Conservation (phyloP, 495 filamentous ascomycete species). For the Penicillium dipodomyicola region DNA sequence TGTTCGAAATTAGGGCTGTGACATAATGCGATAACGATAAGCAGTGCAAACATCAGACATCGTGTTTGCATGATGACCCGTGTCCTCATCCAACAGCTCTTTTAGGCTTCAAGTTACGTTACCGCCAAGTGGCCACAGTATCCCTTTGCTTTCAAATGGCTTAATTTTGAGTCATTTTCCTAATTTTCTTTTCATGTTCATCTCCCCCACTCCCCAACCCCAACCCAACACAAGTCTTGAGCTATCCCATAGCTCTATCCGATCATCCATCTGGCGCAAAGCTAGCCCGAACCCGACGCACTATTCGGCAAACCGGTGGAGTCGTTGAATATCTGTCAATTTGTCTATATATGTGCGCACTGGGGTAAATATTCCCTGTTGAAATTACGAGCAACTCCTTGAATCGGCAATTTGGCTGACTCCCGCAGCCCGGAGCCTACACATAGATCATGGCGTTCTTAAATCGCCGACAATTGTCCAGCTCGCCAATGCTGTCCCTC, state of each 20-base stretch:
- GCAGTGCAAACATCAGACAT: conserved; percentile 24
- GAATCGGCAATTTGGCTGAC: conserved; percentile 13
- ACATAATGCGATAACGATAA: conserved; percentile 15
- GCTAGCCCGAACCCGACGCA: conserved; percentile 16
- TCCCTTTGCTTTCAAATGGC: conserved; percentile 27
- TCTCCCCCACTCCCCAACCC: conserved; percentile 1
- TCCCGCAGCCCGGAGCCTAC: conserved; percentile 25
- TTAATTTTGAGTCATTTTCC: conserved; percentile 12
- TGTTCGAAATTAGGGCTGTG: conserved; percentile 14
- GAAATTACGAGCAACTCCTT: background rate
- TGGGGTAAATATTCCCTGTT: background rate
- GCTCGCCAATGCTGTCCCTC: conserved; percentile 40
- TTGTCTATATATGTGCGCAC: conserved; percentile 15
- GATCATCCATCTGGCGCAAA: conserved; percentile 20
- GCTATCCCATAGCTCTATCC: conserved; percentile 18
- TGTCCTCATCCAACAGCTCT: conserved; percentile 28
- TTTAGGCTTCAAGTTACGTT: conserved; percentile 34
- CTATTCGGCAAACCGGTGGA: conserved; percentile 19
- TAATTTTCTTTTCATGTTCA: background rate
- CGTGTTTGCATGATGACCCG: conserved; percentile 26
- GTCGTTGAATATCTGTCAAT: conserved; percentile 1
- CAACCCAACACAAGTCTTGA: conserved; percentile 8
- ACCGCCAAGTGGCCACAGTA: conserved; percentile 40
- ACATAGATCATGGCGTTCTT: conserved; percentile 51
- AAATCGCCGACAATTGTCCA: conserved; percentile 44